Evolutionary conservation across 768 basidiomycete genomes (phyloP), one percentile per base, ranked within the genome.

Genomic region (Cystofilobasidium ferigula): DNA sequence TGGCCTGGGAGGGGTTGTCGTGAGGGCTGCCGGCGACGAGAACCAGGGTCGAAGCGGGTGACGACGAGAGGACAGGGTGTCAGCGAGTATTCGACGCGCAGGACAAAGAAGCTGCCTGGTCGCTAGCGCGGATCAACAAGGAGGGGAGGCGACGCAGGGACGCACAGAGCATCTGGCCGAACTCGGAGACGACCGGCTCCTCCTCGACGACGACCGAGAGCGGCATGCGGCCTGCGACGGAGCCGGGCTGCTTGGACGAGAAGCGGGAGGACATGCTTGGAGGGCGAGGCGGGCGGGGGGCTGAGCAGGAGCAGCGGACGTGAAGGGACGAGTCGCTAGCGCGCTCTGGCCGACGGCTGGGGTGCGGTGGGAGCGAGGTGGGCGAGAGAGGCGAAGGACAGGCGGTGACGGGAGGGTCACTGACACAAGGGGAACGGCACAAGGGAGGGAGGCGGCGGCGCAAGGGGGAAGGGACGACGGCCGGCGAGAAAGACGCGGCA

Each of bases 131-230:
- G 20, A 20, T 5, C 5, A 22, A 9, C 10, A 20, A 45, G 5
- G 43, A 45, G 43, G 9, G 16, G 38, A 40, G 38, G 45, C 24
- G 45, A 48, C 9, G 24, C 45, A 24, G 22, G 24, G 20, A 24
- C 45, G 45, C 45, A 53, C 24, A 26, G 51, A n/a, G 20, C 20
- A 54, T 54, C 30, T 54, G 51, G 51, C 51, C 51, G n/a, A 54
- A 54, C 51, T 54, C 51, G 51, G 8, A 8, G 26, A 54, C 51
- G 26, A 28, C 2, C 28, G 30, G 9, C 18, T 54, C 51, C 30
- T 54, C 51, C 3, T 30, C 51, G 30, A 54, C 51, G 51, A 54
- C 51, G 3, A 5, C 10, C 9, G 32, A 28, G 13, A 30, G 28
- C 16, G 18, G 18, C 26, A 28, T 54, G 51, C 30, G 51, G 51